phyloP scores from a whole-genome alignment of 768 basidiomycete species.

The Leccinum variicolor region DNA sequence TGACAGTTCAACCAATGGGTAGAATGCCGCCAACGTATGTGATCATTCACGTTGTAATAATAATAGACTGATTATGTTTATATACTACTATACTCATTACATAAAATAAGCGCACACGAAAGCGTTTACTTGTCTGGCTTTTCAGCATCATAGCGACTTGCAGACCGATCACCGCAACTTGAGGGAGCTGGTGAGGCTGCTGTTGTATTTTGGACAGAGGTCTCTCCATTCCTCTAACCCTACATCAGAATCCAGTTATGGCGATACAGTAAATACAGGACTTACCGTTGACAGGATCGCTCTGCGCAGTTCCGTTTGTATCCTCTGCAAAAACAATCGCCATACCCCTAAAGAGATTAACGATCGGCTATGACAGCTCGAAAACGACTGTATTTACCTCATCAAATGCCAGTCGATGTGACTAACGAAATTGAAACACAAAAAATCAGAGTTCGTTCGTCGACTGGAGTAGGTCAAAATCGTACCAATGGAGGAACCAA shows the following conservation, averaged over 20 bases:
- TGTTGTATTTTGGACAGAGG: slow-evolving; percentile 15
- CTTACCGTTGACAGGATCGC: not conserved
- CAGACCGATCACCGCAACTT: not conserved
- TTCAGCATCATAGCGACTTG: not conserved
- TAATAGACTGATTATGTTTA: not conserved
- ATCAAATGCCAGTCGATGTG: slow-evolving; percentile 25
- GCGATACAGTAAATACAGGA: not conserved
- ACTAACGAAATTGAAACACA: slow-evolving; percentile 3
- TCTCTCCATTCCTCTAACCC: slow-evolving; percentile 13
- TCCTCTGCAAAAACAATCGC: slow-evolving; percentile 36
- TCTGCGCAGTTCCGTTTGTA: slow-evolving; percentile 18
- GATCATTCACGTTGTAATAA: not conserved
- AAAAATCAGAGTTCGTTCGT: not conserved
- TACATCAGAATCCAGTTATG: not conserved
- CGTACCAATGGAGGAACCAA: not conserved
- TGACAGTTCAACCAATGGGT: too few relatives aligned
- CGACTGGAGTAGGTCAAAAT: not conserved
- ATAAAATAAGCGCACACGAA: not conserved
- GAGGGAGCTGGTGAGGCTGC: not conserved
- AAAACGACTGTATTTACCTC: slow-evolving; percentile 3
- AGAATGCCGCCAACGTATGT: too few relatives aligned
- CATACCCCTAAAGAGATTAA: slow-evolving; percentile 38
- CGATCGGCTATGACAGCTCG: slow-evolving; percentile 24
- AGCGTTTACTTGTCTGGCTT: not conserved
- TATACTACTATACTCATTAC: not conserved